Evolutionary conservation across 441 rosid genomes (phyloP), one percentile per base, ranked within the genome.

Genomic region (Daphne laureola): DNA sequence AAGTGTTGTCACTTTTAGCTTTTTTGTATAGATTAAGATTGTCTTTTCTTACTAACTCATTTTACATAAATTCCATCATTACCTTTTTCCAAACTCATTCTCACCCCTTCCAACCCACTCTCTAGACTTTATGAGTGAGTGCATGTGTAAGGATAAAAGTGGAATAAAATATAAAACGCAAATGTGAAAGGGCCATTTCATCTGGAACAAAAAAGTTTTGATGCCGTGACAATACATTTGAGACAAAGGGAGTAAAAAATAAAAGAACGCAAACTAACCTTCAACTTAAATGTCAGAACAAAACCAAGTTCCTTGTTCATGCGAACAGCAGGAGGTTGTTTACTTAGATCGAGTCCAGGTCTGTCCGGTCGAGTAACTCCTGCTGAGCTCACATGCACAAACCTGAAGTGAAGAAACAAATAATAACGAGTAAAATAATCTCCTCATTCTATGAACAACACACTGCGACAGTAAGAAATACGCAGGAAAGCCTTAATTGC

Each of bases 331-430:
- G 96, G 98, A 64, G 93, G 96, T 60, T 91, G 93, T 73, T 73
- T 87, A 66, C 82, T 83, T 38, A 87, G 89, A 67, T 91, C 96
- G 63, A 91, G 79, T 65, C 95, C 96, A 25, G 90, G 95, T 66
- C 95, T 79, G 43, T 87, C 98, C 9, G 98, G 96, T 58, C 96
- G 68, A 8, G 96, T 85, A 17, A 87, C 96, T 69, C 98, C 96
- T 8, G 98, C 98, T 25, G 98, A 76, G 56, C 98, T 69, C 62
- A 90, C 95, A 23, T 87, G 96, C 26, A 90, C 92, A 67, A 90
- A 81, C 84, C 97, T 90, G 60, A 64, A 69, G 43, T 3, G 46
- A 59, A 14, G 53, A 38, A 49, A 31, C 49, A 43, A 11, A 13
- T 12, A 46, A 52, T 14, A 3, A 61, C n/a, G 17, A 51, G 12